A percentile compares a stretch with the other conserved stretches of the same genome.
These are phyloP conservation scores for Aspergillus pseudoterreus DNA, from an alignment of 2,329 filamentous ascomycete genomes.

Conservation along the genomic window DNA sequence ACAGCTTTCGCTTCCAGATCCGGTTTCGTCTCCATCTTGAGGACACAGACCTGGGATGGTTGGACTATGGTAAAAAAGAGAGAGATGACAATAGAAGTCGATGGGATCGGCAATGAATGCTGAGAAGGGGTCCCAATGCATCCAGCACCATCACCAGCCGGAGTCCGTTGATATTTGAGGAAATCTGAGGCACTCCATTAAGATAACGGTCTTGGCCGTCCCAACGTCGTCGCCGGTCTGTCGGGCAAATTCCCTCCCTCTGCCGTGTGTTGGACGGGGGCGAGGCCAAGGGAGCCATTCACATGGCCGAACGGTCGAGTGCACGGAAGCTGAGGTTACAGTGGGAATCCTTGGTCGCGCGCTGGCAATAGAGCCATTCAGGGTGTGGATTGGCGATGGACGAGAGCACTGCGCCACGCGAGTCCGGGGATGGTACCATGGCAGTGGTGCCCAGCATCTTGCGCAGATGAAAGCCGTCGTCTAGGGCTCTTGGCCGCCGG, in stretches of 20 bases:
- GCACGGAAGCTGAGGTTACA: conserved; percentile 13
- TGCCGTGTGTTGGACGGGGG: neutral
- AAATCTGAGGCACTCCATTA: neutral
- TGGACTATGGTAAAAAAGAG: neutral
- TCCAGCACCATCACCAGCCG: neutral
- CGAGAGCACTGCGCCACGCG: conserved; percentile 1
- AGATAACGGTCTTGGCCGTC: neutral
- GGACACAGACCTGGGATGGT: neutral
- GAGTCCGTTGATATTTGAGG: neutral
- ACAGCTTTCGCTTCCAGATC: conserved; percentile 4
- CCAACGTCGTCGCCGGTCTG: neutral
- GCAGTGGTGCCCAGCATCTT: neutral
- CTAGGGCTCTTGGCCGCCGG: conserved; percentile 4
- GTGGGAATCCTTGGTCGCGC: conserved; percentile 9
- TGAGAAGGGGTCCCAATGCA: neutral
- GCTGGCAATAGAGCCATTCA: conserved; percentile 1
- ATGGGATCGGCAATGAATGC: neutral
- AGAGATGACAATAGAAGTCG: neutral
- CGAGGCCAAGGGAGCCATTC: neutral
- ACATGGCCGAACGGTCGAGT: neutral
- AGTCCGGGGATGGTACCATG: conserved; percentile 2
- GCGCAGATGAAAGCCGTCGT: conserved; percentile 1
- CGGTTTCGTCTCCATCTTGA: conserved; percentile 1
- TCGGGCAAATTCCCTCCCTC: neutral
- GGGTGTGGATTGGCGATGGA: neutral